Conservation (phyloP, 2,329 filamentous ascomycete species). For the Neofusicoccum sp. region DNA sequence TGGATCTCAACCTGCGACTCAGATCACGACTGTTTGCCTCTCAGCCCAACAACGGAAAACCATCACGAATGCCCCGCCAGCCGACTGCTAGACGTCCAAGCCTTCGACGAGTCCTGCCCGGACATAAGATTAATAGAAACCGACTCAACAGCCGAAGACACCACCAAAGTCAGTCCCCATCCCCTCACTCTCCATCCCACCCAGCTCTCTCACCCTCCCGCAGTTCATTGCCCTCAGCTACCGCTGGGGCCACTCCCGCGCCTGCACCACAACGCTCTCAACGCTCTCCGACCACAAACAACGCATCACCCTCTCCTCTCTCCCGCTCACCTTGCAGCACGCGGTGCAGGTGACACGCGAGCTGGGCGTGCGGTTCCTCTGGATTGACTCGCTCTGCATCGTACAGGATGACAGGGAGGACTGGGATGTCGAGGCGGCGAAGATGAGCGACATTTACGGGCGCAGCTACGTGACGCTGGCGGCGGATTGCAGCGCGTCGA, state of each 20-base stretch:
- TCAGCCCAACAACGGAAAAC: not conserved
- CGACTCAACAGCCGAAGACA: not conserved
- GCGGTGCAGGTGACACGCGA: conserved; percentile 14
- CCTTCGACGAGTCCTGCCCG: not conserved
- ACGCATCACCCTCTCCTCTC: not conserved
- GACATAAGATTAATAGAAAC: not conserved
- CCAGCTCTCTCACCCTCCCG: not conserved
- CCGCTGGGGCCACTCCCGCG: not conserved
- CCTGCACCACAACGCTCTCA: not conserved
- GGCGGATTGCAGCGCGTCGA: no score
- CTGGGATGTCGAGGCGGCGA: no score
- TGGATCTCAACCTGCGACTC: not conserved
- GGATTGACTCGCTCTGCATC: no score
- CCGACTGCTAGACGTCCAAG: not conserved
- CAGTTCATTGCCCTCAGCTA: not conserved
- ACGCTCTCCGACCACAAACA: not conserved
- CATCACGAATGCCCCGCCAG: not conserved
- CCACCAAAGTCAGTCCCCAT: not conserved
- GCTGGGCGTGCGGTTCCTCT: conserved; percentile 21
- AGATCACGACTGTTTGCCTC: not conserved
- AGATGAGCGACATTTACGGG: no score
- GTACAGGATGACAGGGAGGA: no score
- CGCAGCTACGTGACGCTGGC: no score
- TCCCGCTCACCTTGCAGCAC: conserved; percentile 16
- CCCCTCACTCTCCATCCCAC: not conserved